Conservation (phyloP, 441 rosid genomes). For the Heliophila coronopifolia region DNA sequence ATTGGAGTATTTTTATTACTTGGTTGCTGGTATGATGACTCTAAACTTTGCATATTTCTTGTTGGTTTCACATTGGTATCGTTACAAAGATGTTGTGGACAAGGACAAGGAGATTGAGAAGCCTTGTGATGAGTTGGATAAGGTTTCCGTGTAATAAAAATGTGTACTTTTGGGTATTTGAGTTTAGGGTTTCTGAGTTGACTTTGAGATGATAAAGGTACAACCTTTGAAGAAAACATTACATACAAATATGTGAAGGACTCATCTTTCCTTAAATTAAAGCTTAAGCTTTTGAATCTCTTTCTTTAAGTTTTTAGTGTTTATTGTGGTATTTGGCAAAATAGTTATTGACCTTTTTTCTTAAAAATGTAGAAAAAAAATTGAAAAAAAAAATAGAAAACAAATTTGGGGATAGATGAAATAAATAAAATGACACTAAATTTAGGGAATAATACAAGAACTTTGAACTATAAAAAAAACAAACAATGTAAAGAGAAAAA, state of each 20-base stretch:
- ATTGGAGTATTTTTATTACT: constrained; percentile 45
- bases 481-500: too few relatives aligned
- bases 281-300: constrained; percentile 90
- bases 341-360: too few relatives aligned
- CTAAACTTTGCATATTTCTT: constrained; percentile 41
- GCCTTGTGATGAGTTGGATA: constrained; percentile 24
- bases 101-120: constrained; percentile 17
- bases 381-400: too few relatives aligned
- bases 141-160: constrained; percentile 21
- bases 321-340: too few relatives aligned
- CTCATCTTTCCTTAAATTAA: constrained; percentile 87
- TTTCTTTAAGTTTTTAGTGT: too few relatives aligned
- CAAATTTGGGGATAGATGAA: too few relatives aligned
- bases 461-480: too few relatives aligned
- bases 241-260: constrained; percentile 18
- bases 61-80: constrained; percentile 49
- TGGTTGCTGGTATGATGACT: constrained; percentile 42
- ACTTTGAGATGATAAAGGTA: constrained; percentile 7
- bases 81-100: constrained; percentile 42
- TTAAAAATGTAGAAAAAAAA: too few relatives aligned
- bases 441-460: too few relatives aligned
- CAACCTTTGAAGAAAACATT: constrained; percentile 18
- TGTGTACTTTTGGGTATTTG: background rate
- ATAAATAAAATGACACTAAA: too few relatives aligned
- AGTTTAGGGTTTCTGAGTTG: constrained; percentile 12